phyloP scores from a whole-genome alignment of 495 filamentous ascomycete genomes.

The Pyronema omphalodes region DNA sequence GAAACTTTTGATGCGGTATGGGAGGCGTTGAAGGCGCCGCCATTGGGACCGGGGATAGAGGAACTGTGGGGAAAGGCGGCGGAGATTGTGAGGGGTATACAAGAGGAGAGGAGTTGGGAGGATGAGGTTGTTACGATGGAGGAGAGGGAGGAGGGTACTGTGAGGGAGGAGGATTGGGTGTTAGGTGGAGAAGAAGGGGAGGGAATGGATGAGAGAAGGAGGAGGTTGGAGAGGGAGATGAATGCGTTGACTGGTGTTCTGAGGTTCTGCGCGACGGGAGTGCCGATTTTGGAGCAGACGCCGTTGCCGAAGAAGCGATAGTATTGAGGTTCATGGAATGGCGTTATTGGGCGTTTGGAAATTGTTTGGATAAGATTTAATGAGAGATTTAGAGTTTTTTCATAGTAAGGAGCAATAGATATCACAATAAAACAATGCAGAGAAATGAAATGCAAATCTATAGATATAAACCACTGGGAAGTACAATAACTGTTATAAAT shows the following conservation, averaged over 20 bases:
- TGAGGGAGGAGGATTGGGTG: slow-evolving; percentile 9
- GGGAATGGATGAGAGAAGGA: slow-evolving; percentile 25
- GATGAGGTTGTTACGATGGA: slow-evolving; percentile 27
- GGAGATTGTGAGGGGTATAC: slow-evolving; percentile 26
- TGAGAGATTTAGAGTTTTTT: background rate
- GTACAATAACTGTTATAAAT: too few relatives aligned
- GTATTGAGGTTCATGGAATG: background rate
- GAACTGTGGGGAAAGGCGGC: slow-evolving; percentile 14
- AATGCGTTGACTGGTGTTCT: slow-evolving; percentile 26
- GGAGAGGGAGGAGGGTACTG: slow-evolving; percentile 17
- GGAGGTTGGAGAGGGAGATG: slow-evolving; percentile 26
- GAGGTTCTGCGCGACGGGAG: slow-evolving; percentile 28
- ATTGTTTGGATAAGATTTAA: background rate
- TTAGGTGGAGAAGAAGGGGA: slow-evolving; percentile 23
- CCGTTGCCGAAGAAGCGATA: slow-evolving; percentile 19
- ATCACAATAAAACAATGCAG: too few relatives aligned
- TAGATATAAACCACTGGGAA: too few relatives aligned
- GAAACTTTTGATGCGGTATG: background rate
- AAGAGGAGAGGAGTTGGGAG: slow-evolving; percentile 30
- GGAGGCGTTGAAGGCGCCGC: background rate
- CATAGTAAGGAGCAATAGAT: too few relatives aligned
- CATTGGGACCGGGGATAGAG: slow-evolving; percentile 5
- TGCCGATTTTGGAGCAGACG: slow-evolving; percentile 14
- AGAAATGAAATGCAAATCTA: too few relatives aligned
- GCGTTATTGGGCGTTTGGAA: background rate